Base-by-base conservation (phyloP, 2,329 filamentous ascomycete genomes). In the Ophiostoma sp. region DNA sequence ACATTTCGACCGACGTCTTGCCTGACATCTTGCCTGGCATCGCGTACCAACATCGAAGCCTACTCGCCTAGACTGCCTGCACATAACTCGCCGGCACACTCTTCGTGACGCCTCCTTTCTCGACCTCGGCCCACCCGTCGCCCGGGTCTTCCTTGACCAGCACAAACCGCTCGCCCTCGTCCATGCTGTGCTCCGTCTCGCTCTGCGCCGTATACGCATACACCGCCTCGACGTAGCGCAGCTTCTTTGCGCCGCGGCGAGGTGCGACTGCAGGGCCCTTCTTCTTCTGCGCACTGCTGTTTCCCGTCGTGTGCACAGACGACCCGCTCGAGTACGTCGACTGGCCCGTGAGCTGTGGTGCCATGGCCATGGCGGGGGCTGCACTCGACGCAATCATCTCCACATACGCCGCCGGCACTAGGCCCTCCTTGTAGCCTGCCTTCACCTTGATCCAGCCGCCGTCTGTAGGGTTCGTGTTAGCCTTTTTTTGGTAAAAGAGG, bases 81-180 rank as follows among this genome's bases (percentile, higher is more conserved):
- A 98, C 86, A 81, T 98, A 99, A 77, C 92, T 96, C 49, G 93
- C 93, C 63, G 95, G 95, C 67, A 99, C 95, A 77, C 93, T 97
- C 76, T 88, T 93, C 65, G 89, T 92, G 55, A 88, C 82, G 1
- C 93, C 93, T 18, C 92, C 93, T 78, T 92, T 93, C 81, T 98
- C 95, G 18, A 99, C 95, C 80, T 98, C 95, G 41, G 89, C 92
- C 95, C 95, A 99, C 0, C 95, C 95, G 80, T 98, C 95, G 1
- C 95, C 95, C 0, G 88, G 85, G 76, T 98, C 94, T 68, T 91
- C 88, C 74, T 89, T 93, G 70, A 97, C 87, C 44, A 99, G 82
- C 52, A 99, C 93, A 75, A 99, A 96, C 66, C 88, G 85, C 78
- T 99, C 95, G 0, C 95, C 95, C 78, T 96, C 94, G 0, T 77